Evolutionary conservation across 345 rosid genomes (phyloP), one percentile per base, ranked within the genome.

Genomic region (Bruguiera gymnorhiza): DNA sequence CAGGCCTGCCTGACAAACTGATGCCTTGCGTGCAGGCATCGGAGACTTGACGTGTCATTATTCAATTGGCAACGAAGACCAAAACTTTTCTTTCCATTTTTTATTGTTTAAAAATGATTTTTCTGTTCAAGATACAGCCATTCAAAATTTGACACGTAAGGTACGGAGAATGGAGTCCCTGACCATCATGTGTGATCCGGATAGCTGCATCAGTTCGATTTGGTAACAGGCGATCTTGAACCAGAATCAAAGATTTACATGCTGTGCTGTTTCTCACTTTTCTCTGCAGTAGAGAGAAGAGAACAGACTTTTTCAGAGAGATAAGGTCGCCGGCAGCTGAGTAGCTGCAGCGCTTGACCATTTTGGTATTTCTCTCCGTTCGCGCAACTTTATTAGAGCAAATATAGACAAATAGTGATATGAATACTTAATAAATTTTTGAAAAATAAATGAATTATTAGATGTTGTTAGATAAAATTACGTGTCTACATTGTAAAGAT

Each of bases 21-120:
- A 23, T 27, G 29, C 29, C 29, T 27, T 27, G 29, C 29, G 2
- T 27, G 31, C 71, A 13, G 56, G 27, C 8, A 1, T 60, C 60
- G 9, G 31, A 23, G 48, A 67, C 16, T 1, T 27, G 46, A 68
- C 73, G 77, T 68, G 77, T 74, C 77, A 31, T 39, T 13, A 74
- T 43, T 21, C 9, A 1, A 74, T 74, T 74, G 34, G 77, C 68
- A 31, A 20, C 19, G 0, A 16, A 19, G 24, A 6, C 8, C 39
- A 36, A 36, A 6, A 27, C 29, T 27, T 27, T 27, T 27, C 29
- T 27, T 2, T 27, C 29, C 29, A 27, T 27, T 27, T 27, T 27
- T 27, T 27, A 27, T 27, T 27, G 29, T 27, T 27, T 27, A 27
- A 27, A 27, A 27, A 27, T 27, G 29, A 27, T 27, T 27, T 27